Conservation (phyloP, 805 yeast genomes). For the Kurtzmaniella cleridarum region DNA sequence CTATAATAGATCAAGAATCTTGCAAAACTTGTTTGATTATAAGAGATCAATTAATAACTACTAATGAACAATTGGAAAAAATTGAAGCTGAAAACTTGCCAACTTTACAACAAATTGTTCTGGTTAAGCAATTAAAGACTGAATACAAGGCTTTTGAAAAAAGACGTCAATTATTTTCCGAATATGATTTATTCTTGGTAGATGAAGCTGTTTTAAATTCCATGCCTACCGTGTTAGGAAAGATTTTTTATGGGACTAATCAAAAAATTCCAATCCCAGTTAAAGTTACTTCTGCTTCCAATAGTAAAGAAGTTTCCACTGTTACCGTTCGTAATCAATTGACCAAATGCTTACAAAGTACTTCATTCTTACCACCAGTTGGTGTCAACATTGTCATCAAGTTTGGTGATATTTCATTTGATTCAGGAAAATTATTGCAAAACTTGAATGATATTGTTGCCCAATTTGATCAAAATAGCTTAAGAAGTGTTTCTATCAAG, state of each 20-base stretch:
- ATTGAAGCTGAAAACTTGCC: slow-evolving; percentile 45
- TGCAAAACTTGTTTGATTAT: slow-evolving; percentile 61
- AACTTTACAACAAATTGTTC: slow-evolving; percentile 50
- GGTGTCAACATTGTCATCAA: slow-evolving; percentile 63
- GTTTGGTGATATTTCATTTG: slow-evolving; percentile 49
- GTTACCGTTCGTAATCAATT: slow-evolving; percentile 54
- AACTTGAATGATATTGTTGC: slow-evolving; percentile 55
- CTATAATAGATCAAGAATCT: slow-evolving; percentile 37
- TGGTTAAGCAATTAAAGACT: slow-evolving; percentile 73
- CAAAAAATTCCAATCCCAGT: slow-evolving; percentile 51
- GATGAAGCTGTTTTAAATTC: slow-evolving; percentile 79
- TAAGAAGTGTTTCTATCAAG: slow-evolving; percentile 61
- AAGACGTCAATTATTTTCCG: slow-evolving; percentile 64
- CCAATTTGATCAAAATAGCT: slow-evolving; percentile 38
- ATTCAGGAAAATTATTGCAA: slow-evolving; percentile 45
- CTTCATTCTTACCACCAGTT: slow-evolving; percentile 64
- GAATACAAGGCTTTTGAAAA: slow-evolving; percentile 86
- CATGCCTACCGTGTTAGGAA: slow-evolving; percentile 81
- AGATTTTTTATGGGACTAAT: slow-evolving; percentile 52
- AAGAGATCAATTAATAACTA: slow-evolving; percentile 52
- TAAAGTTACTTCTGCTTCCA: slow-evolving; percentile 18
- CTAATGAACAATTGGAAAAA: slow-evolving; percentile 36
- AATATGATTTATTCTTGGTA: slow-evolving; percentile 72
- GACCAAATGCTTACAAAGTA: slow-evolving; percentile 49
- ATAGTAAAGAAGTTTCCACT: slow-evolving; percentile 39